A percentile compares a stretch with the other conserved stretches of the same genome.
Conservation (phyloP, 768 basidiomycete species). For the Tremella fuciformis region DNA sequence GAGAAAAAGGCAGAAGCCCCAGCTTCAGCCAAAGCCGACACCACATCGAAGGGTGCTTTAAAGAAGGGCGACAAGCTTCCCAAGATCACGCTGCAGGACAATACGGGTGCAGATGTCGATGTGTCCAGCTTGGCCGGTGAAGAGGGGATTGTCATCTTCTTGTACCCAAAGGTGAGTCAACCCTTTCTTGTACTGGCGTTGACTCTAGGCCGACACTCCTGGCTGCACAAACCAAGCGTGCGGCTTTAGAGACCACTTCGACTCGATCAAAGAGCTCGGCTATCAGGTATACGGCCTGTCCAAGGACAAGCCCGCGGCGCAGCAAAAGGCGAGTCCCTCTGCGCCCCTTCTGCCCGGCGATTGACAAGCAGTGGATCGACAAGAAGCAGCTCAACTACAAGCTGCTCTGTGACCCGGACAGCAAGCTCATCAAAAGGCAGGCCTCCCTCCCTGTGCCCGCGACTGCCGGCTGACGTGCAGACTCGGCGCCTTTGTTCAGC, state of each 20-base stretch:
- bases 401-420: conserved; percentile 84
- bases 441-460: not conserved
- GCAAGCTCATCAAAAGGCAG: conserved; percentile 62
- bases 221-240: conserved; percentile 94
- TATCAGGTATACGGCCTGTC: conserved; percentile 79
- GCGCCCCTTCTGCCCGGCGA: conserved; percentile 12
- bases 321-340: conserved; percentile 64
- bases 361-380: conserved; percentile 45
- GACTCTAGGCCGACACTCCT: conserved; percentile 25
- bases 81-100: conserved; percentile 71
- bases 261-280: conserved; percentile 66
- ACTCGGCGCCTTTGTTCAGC: conserved; percentile 68
- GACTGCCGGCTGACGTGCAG: conserved; percentile 48
- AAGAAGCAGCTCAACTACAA: conserved; percentile 83
- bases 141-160: conserved; percentile 69
- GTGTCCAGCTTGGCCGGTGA: conserved; percentile 60
- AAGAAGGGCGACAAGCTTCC: conserved; percentile 75
- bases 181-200: too few species aligned
- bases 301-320: conserved; percentile 58
- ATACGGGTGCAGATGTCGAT: conserved; percentile 75
- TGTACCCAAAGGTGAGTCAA: conserved; percentile 50
- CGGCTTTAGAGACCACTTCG: conserved; percentile 78
- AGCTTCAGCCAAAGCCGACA: conserved; percentile 35
- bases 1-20: conserved; percentile 44
- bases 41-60: conserved; percentile 52